Evolutionary conservation across 768 basidiomycete species (phyloP).

Genomic region (Multifurca ochricompacta): DNA sequence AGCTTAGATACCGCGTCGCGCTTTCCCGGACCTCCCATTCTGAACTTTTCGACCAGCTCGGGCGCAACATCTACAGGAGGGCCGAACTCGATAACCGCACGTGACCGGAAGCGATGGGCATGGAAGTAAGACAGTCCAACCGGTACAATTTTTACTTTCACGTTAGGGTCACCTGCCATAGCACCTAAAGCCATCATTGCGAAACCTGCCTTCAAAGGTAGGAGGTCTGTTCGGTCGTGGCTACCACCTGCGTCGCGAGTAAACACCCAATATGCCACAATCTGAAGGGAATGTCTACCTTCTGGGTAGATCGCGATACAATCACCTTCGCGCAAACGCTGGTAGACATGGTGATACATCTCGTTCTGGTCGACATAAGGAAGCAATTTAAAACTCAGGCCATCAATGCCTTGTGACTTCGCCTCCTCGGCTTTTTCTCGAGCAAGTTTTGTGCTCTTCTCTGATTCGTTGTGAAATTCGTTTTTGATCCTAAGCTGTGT

Average conservation of each 20-base stretch:
- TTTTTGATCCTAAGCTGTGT: slow-evolving; percentile 76
- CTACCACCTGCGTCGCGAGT: slow-evolving; percentile 67
- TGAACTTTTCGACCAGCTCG: slow-evolving; percentile 85
- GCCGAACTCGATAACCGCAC: slow-evolving; percentile 97
- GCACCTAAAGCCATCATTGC: slow-evolving; percentile 97
- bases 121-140: slow-evolving; percentile 34
- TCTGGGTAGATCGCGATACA: slow-evolving; percentile 98
- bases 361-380: slow-evolving; percentile 90
- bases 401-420: slow-evolving; percentile 46
- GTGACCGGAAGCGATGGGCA: slow-evolving; percentile 77
- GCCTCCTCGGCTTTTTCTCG: slow-evolving; percentile 61
- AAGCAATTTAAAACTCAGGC: slow-evolving; percentile 73
- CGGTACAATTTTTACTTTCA: slow-evolving; percentile 87
- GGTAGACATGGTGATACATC: slow-evolving; percentile 92
- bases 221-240: slow-evolving; percentile 92
- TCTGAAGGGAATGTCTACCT: slow-evolving; percentile 43
- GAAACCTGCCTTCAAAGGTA: slow-evolving; percentile 96
- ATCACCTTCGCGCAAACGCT: slow-evolving; percentile 75
- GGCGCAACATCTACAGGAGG: slow-evolving; percentile 77
- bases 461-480: slow-evolving; percentile 77
- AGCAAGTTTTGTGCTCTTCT: slow-evolving; percentile 58
- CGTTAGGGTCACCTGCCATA: slow-evolving; percentile 81
- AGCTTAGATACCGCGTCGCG: slow-evolving; percentile 85
- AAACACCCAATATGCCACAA: slow-evolving; percentile 8
- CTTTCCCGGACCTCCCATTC: slow-evolving; percentile 79